Evolutionary conservation across 805 yeast species (phyloP), one percentile per base, ranked within the genome.

Genomic region (Kodamaea kaohsiungensis): DNA sequence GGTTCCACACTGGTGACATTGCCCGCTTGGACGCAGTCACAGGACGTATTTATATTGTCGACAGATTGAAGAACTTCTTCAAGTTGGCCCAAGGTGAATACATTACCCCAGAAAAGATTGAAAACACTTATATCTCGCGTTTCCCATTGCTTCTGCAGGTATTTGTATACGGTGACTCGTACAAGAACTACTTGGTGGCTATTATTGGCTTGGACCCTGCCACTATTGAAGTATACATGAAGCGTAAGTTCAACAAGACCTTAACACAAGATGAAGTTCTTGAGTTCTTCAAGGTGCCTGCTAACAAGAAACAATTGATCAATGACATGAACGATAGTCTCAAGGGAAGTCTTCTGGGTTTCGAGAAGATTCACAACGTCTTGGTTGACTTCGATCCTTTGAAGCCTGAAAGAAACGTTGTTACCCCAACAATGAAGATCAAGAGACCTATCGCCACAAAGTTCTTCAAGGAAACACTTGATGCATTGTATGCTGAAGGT

Each of bases 41-140:
- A 6, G 89, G 91, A 10, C 76, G 86, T 47, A 65, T 88, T 19
- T 73, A 69, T 49, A 84, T 88, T 54, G 78, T 88, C 60, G 95
- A 88, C 64, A 77, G 95, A 57, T 91, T 88, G 40, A 88, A 88
- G 74, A 88, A 88, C 70, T 87, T 88, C 71, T 88, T 87, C 77
- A 88, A 88, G 59, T 70, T 75, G 58, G 65, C 79, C 6, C 79
- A 75, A 59, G 80, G 80, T 53, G 80, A 75, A 69, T 88, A 87
- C 67, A 81, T 88, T 53, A 87, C 91, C 0, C 89, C 91, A 16
- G 95, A 88, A 63, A 86, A 82, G 67, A 82, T 88, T 59, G 93
- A 88, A 64, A 86, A 84, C 62, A 69, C 72, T 13, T 87, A 87
- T 65, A 65, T 84, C 37, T 75, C 87, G 0, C 71, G 76, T 25